These are phyloP conservation scores for Mucuna pruriens DNA, from an alignment of 306 rosid species.

Conservation along the genomic window DNA sequence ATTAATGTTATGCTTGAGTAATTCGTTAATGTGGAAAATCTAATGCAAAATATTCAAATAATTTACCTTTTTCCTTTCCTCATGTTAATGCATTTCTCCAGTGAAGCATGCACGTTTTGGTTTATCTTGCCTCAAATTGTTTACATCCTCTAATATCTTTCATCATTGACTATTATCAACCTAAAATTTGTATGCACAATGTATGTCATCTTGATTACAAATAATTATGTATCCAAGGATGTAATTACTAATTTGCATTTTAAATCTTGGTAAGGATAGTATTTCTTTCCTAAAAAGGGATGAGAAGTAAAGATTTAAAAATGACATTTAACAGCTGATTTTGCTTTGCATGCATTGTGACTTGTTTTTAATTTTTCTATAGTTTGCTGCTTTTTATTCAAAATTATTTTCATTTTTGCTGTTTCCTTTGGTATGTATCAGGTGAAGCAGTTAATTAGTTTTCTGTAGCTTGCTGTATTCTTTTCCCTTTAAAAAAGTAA, in stretches of 20 bases:
- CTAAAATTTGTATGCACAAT: not conserved
- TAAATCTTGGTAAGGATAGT: not conserved
- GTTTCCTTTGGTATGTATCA: not conserved
- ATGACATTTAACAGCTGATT: not conserved
- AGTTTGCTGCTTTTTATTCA: not conserved
- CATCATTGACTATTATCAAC: not conserved
- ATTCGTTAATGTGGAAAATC: not conserved
- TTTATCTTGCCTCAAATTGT: not conserved
- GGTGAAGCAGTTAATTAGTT: constrained; percentile 18
- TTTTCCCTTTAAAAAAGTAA: not conserved
- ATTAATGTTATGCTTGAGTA: not conserved
- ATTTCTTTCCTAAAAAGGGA: not conserved
- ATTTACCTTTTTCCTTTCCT: not conserved
- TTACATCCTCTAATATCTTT: not conserved
- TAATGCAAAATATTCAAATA: not conserved
- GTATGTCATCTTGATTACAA: not conserved
- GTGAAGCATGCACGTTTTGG: not conserved
- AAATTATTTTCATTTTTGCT: too few species aligned
- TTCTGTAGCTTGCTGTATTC: constrained; percentile 1
- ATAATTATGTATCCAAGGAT: not conserved
- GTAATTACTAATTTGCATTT: not conserved
- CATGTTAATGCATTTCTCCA: not conserved
- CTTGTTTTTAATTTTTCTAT: not conserved
- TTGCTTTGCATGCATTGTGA: not conserved
- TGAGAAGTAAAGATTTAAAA: not conserved